Evolutionary conservation across 345 rosid species (phyloP), one percentile per base, ranked within the genome.

Genomic region (Syzygium aqueum): DNA sequence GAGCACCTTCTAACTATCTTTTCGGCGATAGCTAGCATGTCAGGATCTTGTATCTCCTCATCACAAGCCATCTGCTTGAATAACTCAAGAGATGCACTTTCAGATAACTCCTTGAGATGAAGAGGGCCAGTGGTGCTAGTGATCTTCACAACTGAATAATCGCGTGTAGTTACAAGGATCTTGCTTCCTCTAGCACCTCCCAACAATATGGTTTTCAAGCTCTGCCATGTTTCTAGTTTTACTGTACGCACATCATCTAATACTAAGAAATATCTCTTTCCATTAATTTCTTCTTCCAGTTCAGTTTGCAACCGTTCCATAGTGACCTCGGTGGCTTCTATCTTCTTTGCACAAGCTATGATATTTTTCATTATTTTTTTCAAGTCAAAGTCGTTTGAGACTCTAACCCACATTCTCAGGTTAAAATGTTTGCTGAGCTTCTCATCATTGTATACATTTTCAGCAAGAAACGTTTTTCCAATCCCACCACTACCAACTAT

Each of bases 301-400:
- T 21, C 0, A 19, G 1, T 53, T 7, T 3, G 57, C 8, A 53
- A 53, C 3, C 3, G 25, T 21, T 53, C 23, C 9, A 19, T 0
- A 3, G 0, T 0, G 19, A 1, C 25, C 2, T 21, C 0, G 3
- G 19, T 53, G 3, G 3, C 3, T 53, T 3, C 25, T n/a, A n/a
- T n/a, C 4, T 0, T 3, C 11, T 0, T 7, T 22, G 22, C 57
- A 54, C 57, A 3, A 54, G 1, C 57, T 54, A 54, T 0, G 57
- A 52, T 52, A 16, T 52, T 15, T 52, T 52, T 52, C 54, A 16
- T 7, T 52, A 52, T 52, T 15, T 15, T 5, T 52, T 15, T 5
- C 54, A 52, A 1, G 19, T 52, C 54, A 15, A 52, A 52, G 54
- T 5, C 6, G 5, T 5, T 15, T 2, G 54, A 52, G 54, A 52